Conservation (phyloP, 176 grass and related monocot species). For the Oryza rufipogon region DNA sequence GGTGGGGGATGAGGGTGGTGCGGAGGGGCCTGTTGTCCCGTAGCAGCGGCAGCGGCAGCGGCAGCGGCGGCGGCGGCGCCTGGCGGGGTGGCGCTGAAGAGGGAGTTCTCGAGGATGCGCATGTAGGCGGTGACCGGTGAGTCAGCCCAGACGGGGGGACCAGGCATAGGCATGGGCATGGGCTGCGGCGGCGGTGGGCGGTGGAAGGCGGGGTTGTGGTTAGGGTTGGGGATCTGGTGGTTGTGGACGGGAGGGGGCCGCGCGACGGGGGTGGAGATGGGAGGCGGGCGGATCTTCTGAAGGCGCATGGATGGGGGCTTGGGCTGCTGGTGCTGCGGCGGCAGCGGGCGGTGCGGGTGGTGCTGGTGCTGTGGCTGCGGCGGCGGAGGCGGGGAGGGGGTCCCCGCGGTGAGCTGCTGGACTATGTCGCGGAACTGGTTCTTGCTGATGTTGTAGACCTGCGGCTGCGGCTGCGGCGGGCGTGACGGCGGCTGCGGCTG, state of each 20-base stretch:
- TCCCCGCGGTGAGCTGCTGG: slow-evolving; percentile 95
- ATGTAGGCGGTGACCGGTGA: slow-evolving; percentile 83
- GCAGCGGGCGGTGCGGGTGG: slow-evolving; percentile 36
- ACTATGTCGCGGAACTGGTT: slow-evolving; percentile 97
- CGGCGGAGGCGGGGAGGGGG: slow-evolving; percentile 55
- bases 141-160: slow-evolving; percentile 57
- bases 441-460: slow-evolving; percentile 99
- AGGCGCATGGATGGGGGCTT: slow-evolving; percentile 71
- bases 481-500: slow-evolving; percentile 34
- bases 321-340: slow-evolving; percentile 48
- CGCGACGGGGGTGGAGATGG: slow-evolving; percentile 60
- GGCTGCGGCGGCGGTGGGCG: slow-evolving; percentile 44
- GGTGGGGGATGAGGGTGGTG: slow-evolving; percentile 30
- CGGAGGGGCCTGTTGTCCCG: slow-evolving; percentile 13
- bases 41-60: background rate
- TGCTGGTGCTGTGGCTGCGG: background rate
- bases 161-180: slow-evolving; percentile 17
- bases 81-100: slow-evolving; percentile 61
- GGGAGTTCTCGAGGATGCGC: slow-evolving; percentile 78
- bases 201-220: slow-evolving; percentile 44
- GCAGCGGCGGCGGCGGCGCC: slow-evolving; percentile 36
- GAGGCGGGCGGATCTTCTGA: slow-evolving; percentile 82
- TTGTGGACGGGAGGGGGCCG: slow-evolving; percentile 53
- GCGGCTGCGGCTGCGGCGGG: slow-evolving; percentile 79
- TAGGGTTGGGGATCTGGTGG: slow-evolving; percentile 48